Percentiles rank a stretch among this genome's conserved stretches.
These are phyloP conservation scores for Phaseolus lunatus DNA, from an alignment of 306 rosid species.

Conservation along the genomic window DNA sequence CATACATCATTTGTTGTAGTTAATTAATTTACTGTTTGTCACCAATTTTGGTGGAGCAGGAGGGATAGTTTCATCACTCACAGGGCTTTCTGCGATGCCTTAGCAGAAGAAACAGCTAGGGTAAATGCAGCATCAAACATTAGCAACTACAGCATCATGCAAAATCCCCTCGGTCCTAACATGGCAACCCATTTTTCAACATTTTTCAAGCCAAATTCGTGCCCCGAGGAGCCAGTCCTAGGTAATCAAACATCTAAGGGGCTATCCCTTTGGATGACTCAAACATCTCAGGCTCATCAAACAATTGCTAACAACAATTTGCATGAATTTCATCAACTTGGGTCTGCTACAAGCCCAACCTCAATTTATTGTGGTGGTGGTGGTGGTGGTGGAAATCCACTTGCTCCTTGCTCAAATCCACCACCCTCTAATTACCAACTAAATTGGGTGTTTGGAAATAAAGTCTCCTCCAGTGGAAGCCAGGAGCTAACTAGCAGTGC, in stretches of 20 bases:
- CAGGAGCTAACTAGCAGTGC: constrained; percentile 50
- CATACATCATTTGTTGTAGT: background rate
- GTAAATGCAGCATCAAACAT: constrained; percentile 69
- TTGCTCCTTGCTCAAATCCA: constrained; percentile 51
- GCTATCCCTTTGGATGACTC: constrained; percentile 68
- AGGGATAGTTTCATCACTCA: constrained; percentile 94
- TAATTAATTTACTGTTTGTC: background rate
- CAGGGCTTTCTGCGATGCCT: constrained; percentile 91
- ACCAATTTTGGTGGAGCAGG: constrained; percentile 62
- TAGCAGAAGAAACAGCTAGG: constrained; percentile 94
- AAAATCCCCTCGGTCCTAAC: constrained; percentile 49
- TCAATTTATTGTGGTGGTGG: constrained; percentile 15
- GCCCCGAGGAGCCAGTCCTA: constrained; percentile 38
- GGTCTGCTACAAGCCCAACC: constrained; percentile 25
- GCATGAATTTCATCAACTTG: constrained; percentile 59
- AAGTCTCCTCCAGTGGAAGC: constrained; percentile 48
- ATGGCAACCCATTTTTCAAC: constrained; percentile 64
- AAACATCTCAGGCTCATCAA: constrained; percentile 43
- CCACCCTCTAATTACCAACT: constrained; percentile 58
- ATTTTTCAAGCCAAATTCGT: constrained; percentile 64
- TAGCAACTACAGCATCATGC: constrained; percentile 64
- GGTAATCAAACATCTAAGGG: constrained; percentile 51
- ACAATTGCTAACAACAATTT: constrained; percentile 38
- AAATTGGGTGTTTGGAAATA: constrained; percentile 74
- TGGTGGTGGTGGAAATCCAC: constrained; percentile 49